phyloP scores from a whole-genome alignment of 805 yeast species.

The Priceomyces fermenticarens region DNA sequence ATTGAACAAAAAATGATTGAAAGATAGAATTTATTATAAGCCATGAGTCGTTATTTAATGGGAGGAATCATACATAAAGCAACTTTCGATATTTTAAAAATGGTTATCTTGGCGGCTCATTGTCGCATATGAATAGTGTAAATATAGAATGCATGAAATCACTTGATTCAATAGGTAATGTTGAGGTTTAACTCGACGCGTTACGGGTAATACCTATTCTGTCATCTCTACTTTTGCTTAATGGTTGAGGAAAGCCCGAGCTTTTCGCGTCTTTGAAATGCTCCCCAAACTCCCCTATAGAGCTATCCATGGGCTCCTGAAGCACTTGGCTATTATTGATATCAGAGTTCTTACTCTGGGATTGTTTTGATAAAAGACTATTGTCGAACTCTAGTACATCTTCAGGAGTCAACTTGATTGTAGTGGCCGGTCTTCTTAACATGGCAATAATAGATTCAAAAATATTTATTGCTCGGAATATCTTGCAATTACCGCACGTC shows the following conservation, averaged over 20 bases:
- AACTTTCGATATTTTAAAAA: no score
- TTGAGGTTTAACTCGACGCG: not conserved
- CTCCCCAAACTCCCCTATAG: slow-evolving; percentile 43
- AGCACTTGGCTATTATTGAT: slow-evolving; percentile 6
- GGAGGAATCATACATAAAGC: no score
- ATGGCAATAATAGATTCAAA: slow-evolving; percentile 23
- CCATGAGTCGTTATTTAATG: no score
- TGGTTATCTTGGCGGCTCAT: no score
- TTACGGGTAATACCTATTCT: slow-evolving; percentile 18
- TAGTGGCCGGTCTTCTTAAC: slow-evolving; percentile 73
- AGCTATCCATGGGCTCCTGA: slow-evolving; percentile 13
- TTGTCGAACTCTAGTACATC: slow-evolving; percentile 57
- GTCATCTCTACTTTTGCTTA: slow-evolving; percentile 13
- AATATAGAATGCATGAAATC: no score
- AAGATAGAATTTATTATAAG: no score
- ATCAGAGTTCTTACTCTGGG: slow-evolving; percentile 5
- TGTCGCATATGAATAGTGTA: no score
- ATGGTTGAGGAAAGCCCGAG: not conserved
- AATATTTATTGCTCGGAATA: not conserved
- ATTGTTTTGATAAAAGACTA: slow-evolving; percentile 8
- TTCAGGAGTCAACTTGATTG: slow-evolving; percentile 63
- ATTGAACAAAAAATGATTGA: slow-evolving; percentile 26
- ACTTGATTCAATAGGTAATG: no score
- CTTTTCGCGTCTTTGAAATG: slow-evolving; percentile 63
- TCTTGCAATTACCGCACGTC: no score